phyloP scores from a whole-genome alignment of 306 rosid species.

The Calophaca sinica region DNA sequence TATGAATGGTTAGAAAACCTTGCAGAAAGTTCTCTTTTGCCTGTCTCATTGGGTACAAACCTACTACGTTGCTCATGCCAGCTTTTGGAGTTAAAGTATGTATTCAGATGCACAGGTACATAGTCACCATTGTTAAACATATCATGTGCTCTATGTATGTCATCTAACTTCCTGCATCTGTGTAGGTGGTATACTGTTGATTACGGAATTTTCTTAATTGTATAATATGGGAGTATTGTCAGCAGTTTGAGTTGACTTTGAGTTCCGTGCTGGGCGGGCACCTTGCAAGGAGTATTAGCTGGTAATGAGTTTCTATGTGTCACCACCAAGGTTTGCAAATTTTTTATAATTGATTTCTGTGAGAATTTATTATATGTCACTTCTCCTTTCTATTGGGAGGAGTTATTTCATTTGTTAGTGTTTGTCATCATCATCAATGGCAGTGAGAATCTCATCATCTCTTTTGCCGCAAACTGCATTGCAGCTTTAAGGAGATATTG shows the following conservation, averaged over 20 bases:
- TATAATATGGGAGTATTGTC: background rate
- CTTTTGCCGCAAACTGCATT: slow-evolving; percentile 1
- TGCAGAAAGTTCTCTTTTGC: slow-evolving; percentile 35
- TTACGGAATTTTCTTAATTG: slow-evolving; percentile 9
- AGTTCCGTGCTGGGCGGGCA: background rate
- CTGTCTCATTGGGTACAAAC: slow-evolving; percentile 1
- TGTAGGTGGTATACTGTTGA: slow-evolving; percentile 7
- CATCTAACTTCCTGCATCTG: slow-evolving; percentile 22
- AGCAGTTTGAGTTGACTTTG: slow-evolving; percentile 27
- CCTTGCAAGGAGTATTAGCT: slow-evolving; percentile 1
- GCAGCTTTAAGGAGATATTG: slow-evolving; percentile 7
- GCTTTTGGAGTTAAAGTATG: slow-evolving; percentile 32
- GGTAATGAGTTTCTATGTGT: slow-evolving; percentile 21
- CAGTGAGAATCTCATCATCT: slow-evolving; percentile 10
- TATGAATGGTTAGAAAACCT: slow-evolving; percentile 48
- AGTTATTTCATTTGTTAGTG: background rate
- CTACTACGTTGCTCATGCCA: slow-evolving; percentile 21
- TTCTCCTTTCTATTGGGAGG: slow-evolving; percentile 1
- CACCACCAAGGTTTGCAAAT: slow-evolving; percentile 21
- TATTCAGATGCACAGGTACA: slow-evolving; percentile 41
- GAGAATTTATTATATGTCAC: slow-evolving; percentile 10
- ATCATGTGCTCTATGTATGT: slow-evolving; percentile 16
- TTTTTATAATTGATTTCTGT: background rate
- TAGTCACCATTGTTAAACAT: slow-evolving; percentile 26
- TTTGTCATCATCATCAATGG: background rate